A percentile compares a stretch with the other conserved stretches of the same genome.
These are phyloP conservation scores for Eremochloa ophiuroides DNA, from an alignment of 176 grass and related monocot genomes.

Conservation along the genomic window DNA sequence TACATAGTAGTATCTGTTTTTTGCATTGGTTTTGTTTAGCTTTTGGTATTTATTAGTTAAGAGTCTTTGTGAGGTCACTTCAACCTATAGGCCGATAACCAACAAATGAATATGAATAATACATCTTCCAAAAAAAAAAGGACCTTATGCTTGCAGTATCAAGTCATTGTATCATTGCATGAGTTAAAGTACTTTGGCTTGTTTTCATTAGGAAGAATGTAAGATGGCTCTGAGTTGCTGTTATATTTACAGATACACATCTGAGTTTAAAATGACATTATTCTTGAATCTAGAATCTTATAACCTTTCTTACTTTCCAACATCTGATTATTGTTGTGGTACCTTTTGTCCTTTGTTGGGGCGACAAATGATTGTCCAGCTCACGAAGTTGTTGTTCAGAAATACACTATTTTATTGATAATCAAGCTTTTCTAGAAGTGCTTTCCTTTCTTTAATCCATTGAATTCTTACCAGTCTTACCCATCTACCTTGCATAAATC, in stretches of 20 bases:
- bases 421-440: background rate
- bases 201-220: background rate
- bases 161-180: background rate
- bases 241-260: slow-evolving; percentile 4
- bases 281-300: background rate
- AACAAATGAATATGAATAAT: slow-evolving; percentile 1
- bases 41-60: background rate
- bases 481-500: background rate
- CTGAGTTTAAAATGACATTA: background rate
- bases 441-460: background rate
- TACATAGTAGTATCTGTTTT: background rate
- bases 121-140: background rate
- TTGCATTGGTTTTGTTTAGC: background rate
- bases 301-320: background rate
- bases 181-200: background rate
- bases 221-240: background rate
- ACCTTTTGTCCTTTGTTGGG: background rate
- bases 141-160: background rate
- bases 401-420: background rate
- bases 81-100: background rate
- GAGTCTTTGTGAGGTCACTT: background rate
- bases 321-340: background rate
- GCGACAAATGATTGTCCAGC: background rate
- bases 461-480: background rate
- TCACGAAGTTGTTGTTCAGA: background rate